Conservation (phyloP, 2,329 filamentous ascomycete genomes). For the Colletotrichum cuscutae region DNA sequence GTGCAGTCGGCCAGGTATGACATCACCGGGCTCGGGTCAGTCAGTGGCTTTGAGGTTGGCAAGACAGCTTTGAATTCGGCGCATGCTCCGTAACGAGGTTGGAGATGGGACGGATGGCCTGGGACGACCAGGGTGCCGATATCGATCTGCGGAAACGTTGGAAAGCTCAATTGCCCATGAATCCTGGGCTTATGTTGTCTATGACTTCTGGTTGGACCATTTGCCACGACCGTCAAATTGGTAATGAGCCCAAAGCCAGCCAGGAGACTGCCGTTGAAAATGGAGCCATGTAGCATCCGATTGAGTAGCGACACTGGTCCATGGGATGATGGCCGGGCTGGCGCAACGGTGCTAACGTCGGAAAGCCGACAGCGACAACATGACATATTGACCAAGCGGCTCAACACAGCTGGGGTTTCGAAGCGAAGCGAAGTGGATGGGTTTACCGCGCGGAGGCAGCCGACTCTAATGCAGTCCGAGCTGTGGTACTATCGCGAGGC, state of each 20-base stretch:
- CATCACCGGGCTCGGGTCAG: background rate
- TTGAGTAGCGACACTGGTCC: background rate
- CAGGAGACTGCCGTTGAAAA: background rate
- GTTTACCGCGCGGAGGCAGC: background rate
- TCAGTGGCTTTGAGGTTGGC: background rate
- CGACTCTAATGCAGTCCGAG: background rate
- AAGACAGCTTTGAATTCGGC: background rate
- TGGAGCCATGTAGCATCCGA: background rate
- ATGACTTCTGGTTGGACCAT: background rate
- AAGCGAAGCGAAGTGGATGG: background rate
- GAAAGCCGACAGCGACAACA: background rate
- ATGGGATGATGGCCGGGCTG: background rate
- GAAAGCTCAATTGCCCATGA: background rate
- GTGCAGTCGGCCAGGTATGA: background rate
- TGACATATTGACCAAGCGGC: background rate
- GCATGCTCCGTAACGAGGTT: conserved; percentile 2
- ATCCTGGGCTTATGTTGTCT: background rate
- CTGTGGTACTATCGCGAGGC: background rate
- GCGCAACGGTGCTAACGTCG: background rate
- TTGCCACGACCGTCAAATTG: background rate
- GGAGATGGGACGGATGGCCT: background rate
- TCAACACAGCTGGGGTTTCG: background rate
- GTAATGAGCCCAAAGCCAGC: background rate
- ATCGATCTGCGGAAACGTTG: background rate
- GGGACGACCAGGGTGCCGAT: background rate